Evolutionary conservation across 306 rosid genomes (phyloP).

Genomic region (Quercus gilva): DNA sequence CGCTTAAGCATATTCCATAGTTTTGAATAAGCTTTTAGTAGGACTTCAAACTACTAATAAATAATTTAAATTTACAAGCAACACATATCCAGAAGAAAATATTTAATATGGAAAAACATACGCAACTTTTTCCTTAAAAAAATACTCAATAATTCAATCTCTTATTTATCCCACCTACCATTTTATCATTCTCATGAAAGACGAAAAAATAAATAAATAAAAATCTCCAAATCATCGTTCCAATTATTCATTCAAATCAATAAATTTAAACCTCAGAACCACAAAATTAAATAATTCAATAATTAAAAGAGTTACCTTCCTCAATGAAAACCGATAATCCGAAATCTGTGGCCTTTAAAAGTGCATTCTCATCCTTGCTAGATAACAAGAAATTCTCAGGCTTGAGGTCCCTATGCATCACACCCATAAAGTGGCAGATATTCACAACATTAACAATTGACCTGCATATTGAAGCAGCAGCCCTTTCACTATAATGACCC

Average conservation of each 20-base stretch:
- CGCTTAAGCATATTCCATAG: background rate
- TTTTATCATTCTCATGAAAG: background rate
- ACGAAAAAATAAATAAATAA: too few species aligned
- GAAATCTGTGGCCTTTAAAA: conserved; percentile 83
- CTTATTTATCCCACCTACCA: background rate
- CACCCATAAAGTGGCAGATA: conserved; percentile 89
- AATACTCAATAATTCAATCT: background rate
- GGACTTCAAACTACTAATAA: background rate
- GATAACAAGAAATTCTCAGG: conserved; percentile 93
- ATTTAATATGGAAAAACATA: background rate
- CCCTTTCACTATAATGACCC: conserved; percentile 80
- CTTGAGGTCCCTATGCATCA: conserved; percentile 89
- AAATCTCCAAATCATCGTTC: background rate
- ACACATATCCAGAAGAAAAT: background rate
- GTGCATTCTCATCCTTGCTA: conserved; percentile 64
- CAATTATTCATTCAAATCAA: background rate
- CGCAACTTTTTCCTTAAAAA: background rate
- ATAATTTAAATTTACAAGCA: background rate
- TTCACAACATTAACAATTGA: conserved; percentile 81
- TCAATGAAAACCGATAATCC: conserved; percentile 89
- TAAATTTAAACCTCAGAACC: background rate
- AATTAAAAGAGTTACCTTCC: conserved; percentile 48
- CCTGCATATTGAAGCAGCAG: conserved; percentile 80
- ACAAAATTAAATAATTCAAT: conserved; percentile 7
- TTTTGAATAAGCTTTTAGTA: background rate